These are phyloP conservation scores for Chrysoporthe puriensis DNA, from an alignment of 2,329 filamentous ascomycete genomes.

Conservation along the genomic window DNA sequence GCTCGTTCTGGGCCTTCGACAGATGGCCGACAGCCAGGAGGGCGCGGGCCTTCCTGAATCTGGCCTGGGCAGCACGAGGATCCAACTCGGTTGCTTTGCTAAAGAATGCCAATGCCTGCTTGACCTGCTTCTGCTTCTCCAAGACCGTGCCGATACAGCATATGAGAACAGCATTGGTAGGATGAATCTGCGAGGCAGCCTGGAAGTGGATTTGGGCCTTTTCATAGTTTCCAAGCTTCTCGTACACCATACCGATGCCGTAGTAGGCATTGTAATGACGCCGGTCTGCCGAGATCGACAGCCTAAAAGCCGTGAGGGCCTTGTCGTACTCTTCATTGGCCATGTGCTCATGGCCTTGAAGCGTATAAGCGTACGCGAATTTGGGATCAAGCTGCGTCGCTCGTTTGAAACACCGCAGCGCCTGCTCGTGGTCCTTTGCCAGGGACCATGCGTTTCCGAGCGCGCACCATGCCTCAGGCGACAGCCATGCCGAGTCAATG, in stretches of 20 bases:
- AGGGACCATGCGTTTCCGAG: slow-evolving; percentile 94
- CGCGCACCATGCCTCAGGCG: slow-evolving; percentile 94
- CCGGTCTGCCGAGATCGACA: slow-evolving; percentile 81
- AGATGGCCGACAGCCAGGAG: slow-evolving; percentile 76
- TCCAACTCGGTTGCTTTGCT: slow-evolving; percentile 80
- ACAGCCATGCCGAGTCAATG: slow-evolving; percentile 82
- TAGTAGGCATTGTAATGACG: slow-evolving; percentile 99
- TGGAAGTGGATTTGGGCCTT: slow-evolving; percentile 92
- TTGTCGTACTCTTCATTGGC: slow-evolving; percentile 98
- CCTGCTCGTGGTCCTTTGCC: slow-evolving; percentile 90
- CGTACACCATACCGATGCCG: slow-evolving; percentile 80
- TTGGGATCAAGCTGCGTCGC: slow-evolving; percentile 87
- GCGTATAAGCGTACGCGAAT: slow-evolving; percentile 93
- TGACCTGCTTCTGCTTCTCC: slow-evolving; percentile 84
- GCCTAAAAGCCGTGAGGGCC: slow-evolving; percentile 83
- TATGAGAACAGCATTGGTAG: slow-evolving; percentile 88
- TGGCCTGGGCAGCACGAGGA: slow-evolving; percentile 78
- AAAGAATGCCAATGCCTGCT: slow-evolving; percentile 80
- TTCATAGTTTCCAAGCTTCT: slow-evolving; percentile 88
- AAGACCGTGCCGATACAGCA: slow-evolving; percentile 90
- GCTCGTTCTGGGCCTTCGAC: slow-evolving; percentile 75
- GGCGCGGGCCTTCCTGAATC: slow-evolving; percentile 91
- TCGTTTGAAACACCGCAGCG: slow-evolving; percentile 90
- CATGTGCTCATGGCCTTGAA: slow-evolving; percentile 95
- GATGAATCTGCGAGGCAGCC: slow-evolving; percentile 86